Conservation (phyloP, 164 flowering plant genomes). For the Echeveria elegans region DNA sequence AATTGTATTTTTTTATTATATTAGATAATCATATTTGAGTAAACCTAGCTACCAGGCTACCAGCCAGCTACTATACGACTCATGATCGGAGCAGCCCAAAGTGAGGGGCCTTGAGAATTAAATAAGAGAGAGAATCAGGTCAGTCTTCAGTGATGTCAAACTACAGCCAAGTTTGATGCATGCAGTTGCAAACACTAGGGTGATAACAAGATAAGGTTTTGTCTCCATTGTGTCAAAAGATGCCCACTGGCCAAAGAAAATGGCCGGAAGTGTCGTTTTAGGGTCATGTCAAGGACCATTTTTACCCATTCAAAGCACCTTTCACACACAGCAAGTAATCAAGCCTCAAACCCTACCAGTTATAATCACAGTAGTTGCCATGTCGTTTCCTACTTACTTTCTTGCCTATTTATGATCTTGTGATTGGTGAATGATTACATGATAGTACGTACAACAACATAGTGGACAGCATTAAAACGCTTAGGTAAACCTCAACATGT, state of each 20-base stretch:
- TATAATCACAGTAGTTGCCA: background rate
- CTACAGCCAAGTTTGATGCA: background rate
- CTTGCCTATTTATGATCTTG: background rate
- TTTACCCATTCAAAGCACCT: background rate
- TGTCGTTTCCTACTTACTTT: background rate
- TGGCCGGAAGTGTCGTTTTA: background rate
- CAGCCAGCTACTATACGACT: background rate
- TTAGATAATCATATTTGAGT: too few relatives aligned
- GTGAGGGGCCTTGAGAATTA: background rate
- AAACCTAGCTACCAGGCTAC: too few relatives aligned
- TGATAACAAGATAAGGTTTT: conserved; percentile 2
- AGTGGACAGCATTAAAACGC: background rate
- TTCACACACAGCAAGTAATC: background rate
- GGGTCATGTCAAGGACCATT: background rate
- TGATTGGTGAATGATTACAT: background rate
- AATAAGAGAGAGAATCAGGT: background rate
- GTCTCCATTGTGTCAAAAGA: background rate
- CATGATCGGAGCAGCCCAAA: background rate
- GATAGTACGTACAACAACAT: background rate
- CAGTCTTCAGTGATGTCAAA: background rate
- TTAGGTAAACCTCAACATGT: background rate
- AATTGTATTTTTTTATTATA: too few relatives aligned
- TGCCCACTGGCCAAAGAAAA: background rate
- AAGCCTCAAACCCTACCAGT: background rate
- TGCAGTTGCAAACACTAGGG: background rate